Conservation (phyloP, 1,284 basidiomycete genomes). For the Rhodotorula glutinis region DNA sequence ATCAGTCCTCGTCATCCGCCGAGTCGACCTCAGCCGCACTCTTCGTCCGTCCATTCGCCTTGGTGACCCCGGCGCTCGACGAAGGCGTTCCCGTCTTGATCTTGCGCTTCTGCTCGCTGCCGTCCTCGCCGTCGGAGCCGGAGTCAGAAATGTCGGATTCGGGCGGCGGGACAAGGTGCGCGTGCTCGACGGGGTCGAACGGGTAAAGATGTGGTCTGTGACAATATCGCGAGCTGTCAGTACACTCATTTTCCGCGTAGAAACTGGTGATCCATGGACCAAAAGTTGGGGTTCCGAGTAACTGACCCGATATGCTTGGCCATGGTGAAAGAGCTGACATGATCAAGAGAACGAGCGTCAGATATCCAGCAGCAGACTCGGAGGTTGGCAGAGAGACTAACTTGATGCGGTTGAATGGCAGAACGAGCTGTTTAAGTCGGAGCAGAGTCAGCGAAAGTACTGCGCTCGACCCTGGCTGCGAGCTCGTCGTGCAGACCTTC, state of each 20-base stretch:
- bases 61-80: not conserved
- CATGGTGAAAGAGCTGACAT: conserved; percentile 22
- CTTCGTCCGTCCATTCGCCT: not conserved
- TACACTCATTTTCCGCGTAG: no score
- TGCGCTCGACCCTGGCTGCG: no score
- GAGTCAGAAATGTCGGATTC: not conserved
- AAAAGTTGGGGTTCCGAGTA: no score
- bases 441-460: no score
- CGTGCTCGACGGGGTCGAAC: conserved; percentile 21
- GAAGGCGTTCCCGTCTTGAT: not conserved
- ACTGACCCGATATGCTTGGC: conserved; percentile 18
- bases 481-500: not conserved
- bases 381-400: not conserved
- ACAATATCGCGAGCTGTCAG: no score
- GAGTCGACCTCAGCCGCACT: conserved; percentile 1
- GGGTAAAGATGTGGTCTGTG: conserved; percentile 16
- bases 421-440: not conserved
- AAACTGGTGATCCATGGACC: no score
- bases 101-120: not conserved
- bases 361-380: no score
- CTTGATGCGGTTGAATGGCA: conserved; percentile 26
- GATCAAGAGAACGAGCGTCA: not conserved
- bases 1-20: not conserved
- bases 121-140: conserved; percentile 5
- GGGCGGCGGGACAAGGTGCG: conserved; percentile 10